Evolutionary conservation across 768 basidiomycete species (phyloP).

Genomic region (Tephrocybe sp.): DNA sequence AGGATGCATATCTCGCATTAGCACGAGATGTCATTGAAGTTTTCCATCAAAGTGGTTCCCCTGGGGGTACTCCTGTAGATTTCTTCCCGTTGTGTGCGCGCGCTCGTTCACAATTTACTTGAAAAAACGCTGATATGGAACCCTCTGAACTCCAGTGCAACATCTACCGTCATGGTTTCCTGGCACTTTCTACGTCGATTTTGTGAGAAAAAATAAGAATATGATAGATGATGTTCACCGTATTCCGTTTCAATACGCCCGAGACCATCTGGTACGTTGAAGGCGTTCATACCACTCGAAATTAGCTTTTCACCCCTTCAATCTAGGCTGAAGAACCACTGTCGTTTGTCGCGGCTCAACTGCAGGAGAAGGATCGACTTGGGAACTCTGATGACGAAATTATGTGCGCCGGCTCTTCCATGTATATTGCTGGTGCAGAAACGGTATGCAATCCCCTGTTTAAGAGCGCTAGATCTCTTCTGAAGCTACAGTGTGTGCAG

Average conservation of each 20-base stretch:
- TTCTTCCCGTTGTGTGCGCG: constrained; percentile 26
- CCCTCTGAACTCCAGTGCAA: constrained; percentile 21
- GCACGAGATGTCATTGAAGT: constrained; percentile 30
- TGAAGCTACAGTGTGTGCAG: constrained; percentile 21
- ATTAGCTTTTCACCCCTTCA: constrained; percentile 13
- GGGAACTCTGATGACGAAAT: constrained; percentile 15
- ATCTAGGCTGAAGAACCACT: constrained; percentile 19
- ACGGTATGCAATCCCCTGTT: constrained; percentile 28
- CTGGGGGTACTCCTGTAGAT: constrained; percentile 17
- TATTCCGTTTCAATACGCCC: constrained; percentile 29
- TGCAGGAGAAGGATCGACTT: no score
- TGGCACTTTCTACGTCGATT: constrained; percentile 21
- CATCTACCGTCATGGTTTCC: constrained; percentile 35
- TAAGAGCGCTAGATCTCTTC: not conserved
- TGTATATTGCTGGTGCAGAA: constrained; percentile 33
- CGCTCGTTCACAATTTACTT: not conserved
- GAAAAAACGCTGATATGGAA: not conserved
- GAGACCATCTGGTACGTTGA: constrained; percentile 30
- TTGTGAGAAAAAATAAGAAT: constrained; percentile 14
- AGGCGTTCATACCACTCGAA: not conserved
- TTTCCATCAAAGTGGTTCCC: constrained; percentile 21
- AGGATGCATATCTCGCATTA: constrained; percentile 37
- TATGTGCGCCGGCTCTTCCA: constrained; percentile 17
- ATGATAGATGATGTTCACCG: constrained; percentile 23
- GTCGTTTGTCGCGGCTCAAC: constrained; percentile 6